Evolutionary conservation across 2,329 filamentous ascomycete species (phyloP).

Genomic region (Ceratocystiopsis brevicomis): DNA sequence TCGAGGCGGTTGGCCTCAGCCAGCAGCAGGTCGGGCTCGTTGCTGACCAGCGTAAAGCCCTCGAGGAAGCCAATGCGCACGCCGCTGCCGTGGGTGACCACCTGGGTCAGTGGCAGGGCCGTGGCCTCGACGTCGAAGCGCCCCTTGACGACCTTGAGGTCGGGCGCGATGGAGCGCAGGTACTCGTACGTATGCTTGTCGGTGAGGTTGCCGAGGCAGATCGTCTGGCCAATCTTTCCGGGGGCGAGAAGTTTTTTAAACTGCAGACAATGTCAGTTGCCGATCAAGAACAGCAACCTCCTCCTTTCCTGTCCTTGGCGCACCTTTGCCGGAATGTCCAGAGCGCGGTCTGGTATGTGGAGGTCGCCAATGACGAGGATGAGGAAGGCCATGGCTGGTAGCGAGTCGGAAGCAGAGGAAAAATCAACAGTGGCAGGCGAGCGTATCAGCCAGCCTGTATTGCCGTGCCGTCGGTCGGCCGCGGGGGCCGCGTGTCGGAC

Average conservation of each 20-base stretch:
- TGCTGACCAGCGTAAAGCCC: constrained; percentile 48
- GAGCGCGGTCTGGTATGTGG: constrained; percentile 80
- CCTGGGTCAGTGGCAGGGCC: constrained; percentile 44
- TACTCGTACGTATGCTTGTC: constrained; percentile 68
- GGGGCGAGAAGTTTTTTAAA: constrained; percentile 74
- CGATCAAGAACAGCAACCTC: too few species aligned
- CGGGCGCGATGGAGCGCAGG: constrained; percentile 53
- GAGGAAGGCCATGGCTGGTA: constrained; percentile 57
- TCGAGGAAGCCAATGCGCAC: constrained; percentile 49
- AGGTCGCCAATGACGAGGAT: constrained; percentile 86
- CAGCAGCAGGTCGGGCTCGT: constrained; percentile 45
- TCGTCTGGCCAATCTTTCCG: constrained; percentile 65
- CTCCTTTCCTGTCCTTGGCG: constrained; percentile 1
- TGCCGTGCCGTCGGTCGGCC: neutral
- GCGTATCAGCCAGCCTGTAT: neutral
- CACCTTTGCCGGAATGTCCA: constrained; percentile 83
- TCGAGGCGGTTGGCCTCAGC: constrained; percentile 50
- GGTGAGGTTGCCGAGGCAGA: constrained; percentile 65
- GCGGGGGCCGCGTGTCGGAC: too few species aligned
- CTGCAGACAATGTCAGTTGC: constrained; percentile 21
- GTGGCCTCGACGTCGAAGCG: constrained; percentile 49
- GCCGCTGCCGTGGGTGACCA: constrained; percentile 41
- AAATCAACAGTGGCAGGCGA: neutral
- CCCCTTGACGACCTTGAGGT: constrained; percentile 51
- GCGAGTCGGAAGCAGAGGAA: neutral